Conservation (phyloP, 352 stramenopile species). For the Pythium scleroteichum region DNA sequence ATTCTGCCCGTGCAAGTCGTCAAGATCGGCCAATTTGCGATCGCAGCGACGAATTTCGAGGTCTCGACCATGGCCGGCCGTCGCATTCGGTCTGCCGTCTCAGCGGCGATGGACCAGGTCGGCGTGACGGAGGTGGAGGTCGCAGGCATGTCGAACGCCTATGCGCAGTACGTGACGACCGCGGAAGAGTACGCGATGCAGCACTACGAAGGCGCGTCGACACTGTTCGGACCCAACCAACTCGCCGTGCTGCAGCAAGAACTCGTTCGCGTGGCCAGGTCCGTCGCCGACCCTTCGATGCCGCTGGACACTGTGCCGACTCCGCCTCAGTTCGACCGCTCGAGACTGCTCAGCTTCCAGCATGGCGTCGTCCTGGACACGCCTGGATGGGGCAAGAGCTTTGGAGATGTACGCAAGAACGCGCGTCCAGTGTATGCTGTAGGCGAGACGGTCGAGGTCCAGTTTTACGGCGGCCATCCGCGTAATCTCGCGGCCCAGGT, state of each 20-base stretch:
- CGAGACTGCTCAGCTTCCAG: conserved; percentile 36
- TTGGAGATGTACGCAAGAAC: conserved; percentile 32
- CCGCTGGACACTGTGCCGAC: conserved; percentile 33
- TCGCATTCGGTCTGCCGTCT: conserved; percentile 40
- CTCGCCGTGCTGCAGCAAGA: conserved; percentile 56
- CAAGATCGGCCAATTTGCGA: conserved; percentile 50
- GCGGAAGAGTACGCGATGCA: conserved; percentile 61
- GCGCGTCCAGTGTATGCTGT: conserved; percentile 30
- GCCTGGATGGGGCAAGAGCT: conserved; percentile 20
- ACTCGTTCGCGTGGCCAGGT: conserved; percentile 35
- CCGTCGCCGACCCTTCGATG: conserved; percentile 28
- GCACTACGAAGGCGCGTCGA: conserved; percentile 74
- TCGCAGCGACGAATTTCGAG: conserved; percentile 60
- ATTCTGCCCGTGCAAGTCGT: conserved; percentile 57
- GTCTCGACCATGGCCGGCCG: conserved; percentile 61
- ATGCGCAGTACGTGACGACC: conserved; percentile 68
- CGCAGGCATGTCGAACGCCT: conserved; percentile 52
- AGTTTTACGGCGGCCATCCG: conserved; percentile 51
- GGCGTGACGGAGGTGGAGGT: conserved; percentile 52
- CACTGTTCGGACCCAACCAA: conserved; percentile 69
- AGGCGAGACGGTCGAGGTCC: conserved; percentile 34
- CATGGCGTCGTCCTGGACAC: conserved; percentile 42
- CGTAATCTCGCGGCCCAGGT: conserved; percentile 41
- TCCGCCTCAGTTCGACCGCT: conserved; percentile 41
- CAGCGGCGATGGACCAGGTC: conserved; percentile 21